These are phyloP conservation scores for Marasmius oreades DNA, from an alignment of 1,284 basidiomycete species.

Conservation along the genomic window DNA sequence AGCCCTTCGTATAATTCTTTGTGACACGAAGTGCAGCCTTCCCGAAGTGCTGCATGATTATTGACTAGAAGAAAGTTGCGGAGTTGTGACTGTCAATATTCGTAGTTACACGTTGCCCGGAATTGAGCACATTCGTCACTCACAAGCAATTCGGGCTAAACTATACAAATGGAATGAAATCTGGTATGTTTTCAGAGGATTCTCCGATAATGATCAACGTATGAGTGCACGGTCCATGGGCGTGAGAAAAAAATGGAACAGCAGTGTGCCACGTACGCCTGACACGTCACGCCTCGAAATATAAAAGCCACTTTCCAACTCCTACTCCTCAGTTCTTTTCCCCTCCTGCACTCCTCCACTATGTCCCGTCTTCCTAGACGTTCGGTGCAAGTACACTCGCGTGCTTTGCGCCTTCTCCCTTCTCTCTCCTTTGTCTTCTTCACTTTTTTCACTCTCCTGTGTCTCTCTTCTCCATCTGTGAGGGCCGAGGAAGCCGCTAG, in stretches of 20 bases:
- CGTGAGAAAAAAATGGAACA: neutral
- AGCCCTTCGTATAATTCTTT: conserved; percentile 95
- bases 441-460: conserved; percentile 61
- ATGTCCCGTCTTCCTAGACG: conserved; percentile 40
- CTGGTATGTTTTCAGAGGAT: neutral
- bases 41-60: conserved; percentile 64
- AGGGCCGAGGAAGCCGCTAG: conserved; percentile 50
- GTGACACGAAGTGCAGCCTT: conserved; percentile 82
- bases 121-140: neutral
- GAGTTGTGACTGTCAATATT: neutral
- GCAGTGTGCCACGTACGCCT: conserved; percentile 7
- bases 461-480: conserved; percentile 55
- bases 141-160: too few relatives aligned
- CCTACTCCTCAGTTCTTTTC: conserved; percentile 2
- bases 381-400: conserved; percentile 53
- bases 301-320: conserved; percentile 1
- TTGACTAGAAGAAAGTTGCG: neutral
- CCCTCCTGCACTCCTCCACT: conserved; percentile 27
- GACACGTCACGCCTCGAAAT: conserved; percentile 10
- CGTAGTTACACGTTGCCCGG: neutral
- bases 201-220: neutral
- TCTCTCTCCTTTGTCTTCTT: conserved; percentile 64
- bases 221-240: neutral
- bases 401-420: conserved; percentile 45
- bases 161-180: too few relatives aligned